Evolutionary conservation across 352 stramenopile genomes (phyloP), one percentile per base, ranked within the genome.

Genomic region (Globisporangium echinulatum): DNA sequence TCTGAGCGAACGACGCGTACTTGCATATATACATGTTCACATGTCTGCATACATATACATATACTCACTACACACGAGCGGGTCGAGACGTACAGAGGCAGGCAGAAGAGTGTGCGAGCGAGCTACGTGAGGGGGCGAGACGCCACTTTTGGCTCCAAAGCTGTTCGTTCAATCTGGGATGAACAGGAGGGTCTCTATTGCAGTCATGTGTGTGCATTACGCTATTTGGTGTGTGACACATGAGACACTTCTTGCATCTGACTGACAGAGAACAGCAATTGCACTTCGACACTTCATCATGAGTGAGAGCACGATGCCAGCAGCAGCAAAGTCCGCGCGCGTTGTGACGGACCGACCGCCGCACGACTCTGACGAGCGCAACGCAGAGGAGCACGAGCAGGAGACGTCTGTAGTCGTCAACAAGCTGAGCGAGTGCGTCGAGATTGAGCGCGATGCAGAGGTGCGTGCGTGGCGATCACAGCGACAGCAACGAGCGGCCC

Each of bases 371-470:
- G 50, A 72, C 9, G 56, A 63, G 0, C 50, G 60, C 37, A 67
- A 61, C 9, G 51, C 64, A 2, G 60, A 74, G 14, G 66, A 70
- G 17, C 54, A 72, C 6, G 63, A 77, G 14, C 66, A 81, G 14
- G 68, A 81, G 19, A 46, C 68, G 14, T 56, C 56, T 15, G 54
- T 62, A 4, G 57, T 69, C 14, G 58, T 65, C 9, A 65, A 70
- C 8, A 77, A 74, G 59, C 76, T 94, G n/a, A 85, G 68, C 7
- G 86, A 88, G 33, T 92, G 82, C 49, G 72, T 94, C 57, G 85
- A 94, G 59, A 66, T 88, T 9, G 62, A 66, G 15, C 52, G 50
- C 9, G 64, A 85, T 14, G 67, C 70, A 11, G 82, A 93, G 58
- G 73, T 83, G 43, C 49, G 56, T 56, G 8, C n/a, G 7, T 39